A percentile compares a stretch with the other conserved stretches of the same genome.
These are phyloP conservation scores for Apophysomyces elegans DNA, from an alignment of 371 early-diverging fungal species.

Conservation along the genomic window DNA sequence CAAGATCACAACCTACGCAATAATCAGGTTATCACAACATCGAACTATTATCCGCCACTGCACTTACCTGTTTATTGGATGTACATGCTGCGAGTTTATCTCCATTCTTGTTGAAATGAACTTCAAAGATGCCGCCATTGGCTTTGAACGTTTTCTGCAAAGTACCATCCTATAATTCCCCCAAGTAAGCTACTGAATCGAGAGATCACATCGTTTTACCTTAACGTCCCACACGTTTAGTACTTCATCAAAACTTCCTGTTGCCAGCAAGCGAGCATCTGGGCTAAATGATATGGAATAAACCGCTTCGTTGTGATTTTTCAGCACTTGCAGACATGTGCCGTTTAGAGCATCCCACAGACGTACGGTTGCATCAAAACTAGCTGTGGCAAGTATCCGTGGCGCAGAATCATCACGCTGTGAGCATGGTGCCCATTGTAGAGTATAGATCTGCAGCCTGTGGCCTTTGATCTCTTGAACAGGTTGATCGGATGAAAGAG, in stretches of 20 bases:
- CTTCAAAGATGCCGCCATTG: conserved; percentile 79
- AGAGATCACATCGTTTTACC: conserved; percentile 35
- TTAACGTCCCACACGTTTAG: conserved; percentile 83
- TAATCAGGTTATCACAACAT: neutral
- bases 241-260: conserved; percentile 85
- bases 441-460: conserved; percentile 75
- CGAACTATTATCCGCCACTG: neutral
- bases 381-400: conserved; percentile 76
- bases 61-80: conserved; percentile 52
- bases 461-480: conserved; percentile 74
- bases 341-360: conserved; percentile 88
- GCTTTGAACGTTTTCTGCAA: conserved; percentile 69
- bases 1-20: conserved; percentile 34
- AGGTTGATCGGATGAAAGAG: conserved; percentile 44
- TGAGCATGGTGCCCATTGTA: conserved; percentile 73
- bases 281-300: conserved; percentile 89
- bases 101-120: conserved; percentile 71
- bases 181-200: neutral
- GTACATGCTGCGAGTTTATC: conserved; percentile 59
- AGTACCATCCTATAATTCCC: conserved; percentile 55
- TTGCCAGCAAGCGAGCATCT: conserved; percentile 81
- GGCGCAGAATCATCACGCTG: conserved; percentile 32
- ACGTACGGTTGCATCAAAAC: conserved; percentile 89
- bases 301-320: conserved; percentile 80
- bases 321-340: conserved; percentile 73